These are phyloP conservation scores for Populus alba DNA, from an alignment of 345 rosid species.

Conservation along the genomic window DNA sequence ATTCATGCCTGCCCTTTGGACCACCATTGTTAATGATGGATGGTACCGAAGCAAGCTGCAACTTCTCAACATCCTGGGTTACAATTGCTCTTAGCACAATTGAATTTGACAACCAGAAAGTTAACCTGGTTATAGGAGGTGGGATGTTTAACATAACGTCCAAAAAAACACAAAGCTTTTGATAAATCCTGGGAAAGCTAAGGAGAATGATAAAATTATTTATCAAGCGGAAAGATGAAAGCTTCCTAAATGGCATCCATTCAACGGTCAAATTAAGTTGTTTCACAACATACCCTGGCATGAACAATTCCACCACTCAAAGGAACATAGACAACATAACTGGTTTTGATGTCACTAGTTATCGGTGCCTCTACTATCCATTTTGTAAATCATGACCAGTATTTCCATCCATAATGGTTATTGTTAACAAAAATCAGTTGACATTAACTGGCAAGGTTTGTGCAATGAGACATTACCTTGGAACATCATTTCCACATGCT, in stretches of 20 bases:
- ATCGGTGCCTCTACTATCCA: not conserved
- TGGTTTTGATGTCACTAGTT: not conserved
- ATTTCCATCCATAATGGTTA: not conserved
- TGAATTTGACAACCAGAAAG: constrained; percentile 91
- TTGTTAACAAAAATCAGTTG: constrained; percentile 5
- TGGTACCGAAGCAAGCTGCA: constrained; percentile 16
- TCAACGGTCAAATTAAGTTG: not conserved
- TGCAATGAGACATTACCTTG: constrained; percentile 49
- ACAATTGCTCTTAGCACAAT: constrained; percentile 67
- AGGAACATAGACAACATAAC: not conserved
- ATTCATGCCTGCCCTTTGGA: constrained; percentile 4
- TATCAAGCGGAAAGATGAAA: not conserved
- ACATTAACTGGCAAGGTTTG: constrained; percentile 1
- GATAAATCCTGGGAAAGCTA: constrained; percentile 7
- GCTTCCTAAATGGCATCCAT: not conserved
- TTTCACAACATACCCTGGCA: not conserved
- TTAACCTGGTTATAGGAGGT: constrained; percentile 52
- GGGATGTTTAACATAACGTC: constrained; percentile 1
- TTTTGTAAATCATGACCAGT: not conserved
- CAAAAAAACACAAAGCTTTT: not conserved
- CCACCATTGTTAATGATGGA: constrained; percentile 3
- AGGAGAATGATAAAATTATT: not conserved
- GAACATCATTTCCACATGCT: constrained; percentile 94
- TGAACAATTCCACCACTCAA: not conserved
- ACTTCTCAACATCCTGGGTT: constrained; percentile 42